Base-by-base conservation (phyloP, 305 asterid genomes). In the Euphrasia arctica region DNA sequence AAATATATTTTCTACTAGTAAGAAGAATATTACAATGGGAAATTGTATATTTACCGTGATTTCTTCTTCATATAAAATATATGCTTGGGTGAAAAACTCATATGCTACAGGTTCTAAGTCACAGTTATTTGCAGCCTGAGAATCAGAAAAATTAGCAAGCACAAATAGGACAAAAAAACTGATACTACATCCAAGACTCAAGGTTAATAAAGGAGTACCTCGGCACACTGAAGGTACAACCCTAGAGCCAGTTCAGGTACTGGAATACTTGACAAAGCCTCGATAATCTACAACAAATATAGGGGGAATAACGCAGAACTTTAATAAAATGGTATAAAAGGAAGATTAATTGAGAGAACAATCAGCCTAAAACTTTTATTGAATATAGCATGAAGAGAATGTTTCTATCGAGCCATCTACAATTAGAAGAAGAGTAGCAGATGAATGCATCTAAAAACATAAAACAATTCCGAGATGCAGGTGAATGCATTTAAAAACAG, bases 31-130 rank as follows among this genome's bases (percentile, higher is more conserved):
- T 68, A 56, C 13, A 61, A 22, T 1, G 12, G n/a, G 45, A 68
- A 64, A 57, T 10, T 60, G 71, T 28, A 59, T 48, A 56, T 50
- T 74, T 83, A 94, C 99, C 85, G 96, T 75, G 63, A 94, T 87
- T 82, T 94, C 99, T 82, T 94, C 99, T 82, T 94, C 99, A 58
- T 94, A 94, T 62, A 94, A 77, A 72, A 94, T 81, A 81, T 90
- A 94, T 63, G 97, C 97, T 80, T 94, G 99, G 49, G 99, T 94
- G 77, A 94, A 94, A 77, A 94, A 90, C 75, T 94, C 99, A 64
- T 93, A 93, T 68, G 99, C 99, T 29, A 93, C 95, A 64, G 97
- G 97, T 84, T 93, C 99, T 42, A 90, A 89, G 70, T 86, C 95
- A 75, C 87, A 90, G 78, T 90, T 95, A 74, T 90, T 88, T 73